Base-by-base conservation (phyloP, 495 filamentous ascomycete genomes). In the Lepidopterella palustris region DNA sequence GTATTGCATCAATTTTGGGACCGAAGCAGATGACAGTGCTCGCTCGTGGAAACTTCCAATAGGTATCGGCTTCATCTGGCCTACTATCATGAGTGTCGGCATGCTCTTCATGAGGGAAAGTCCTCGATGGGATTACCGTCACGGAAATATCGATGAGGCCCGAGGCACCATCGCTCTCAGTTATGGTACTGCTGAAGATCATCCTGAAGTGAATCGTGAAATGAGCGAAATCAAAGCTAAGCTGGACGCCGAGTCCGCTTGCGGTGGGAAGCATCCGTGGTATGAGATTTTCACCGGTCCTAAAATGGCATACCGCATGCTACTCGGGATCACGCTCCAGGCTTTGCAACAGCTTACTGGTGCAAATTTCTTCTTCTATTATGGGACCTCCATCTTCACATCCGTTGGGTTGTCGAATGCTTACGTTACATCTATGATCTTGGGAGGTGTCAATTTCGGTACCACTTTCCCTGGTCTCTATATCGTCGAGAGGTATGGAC, bases 401-500 rank as follows among this genome's bases (percentile, higher is more conserved):
- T 80, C 84, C 31, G 83, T 86, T 2, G 87, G 86, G 68, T 74
- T 91, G 35, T 75, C 71, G 58, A 82, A 90, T 73, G 80, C 78
- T 62, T 89, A 83, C 73, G 74, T 87, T 25, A 89, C 86, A 24
- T 82, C 84, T 60, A 87, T 92, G 63, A 89, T 90, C 55, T 78
- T 89, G 1, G 84, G 84, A 56, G 80, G 78, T 20, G 86, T 92
- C 71, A 92, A 92, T 73, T 84, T 90, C 32, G 78, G 69, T 53
- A 84, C 83, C 68, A 89, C 88, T 45, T 78, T 90, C 58, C 82
- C 77, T n/a, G 85, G 86, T 65, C 76, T 92, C 48, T 90, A 82
- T 66, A 73, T 89, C 31, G 87, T 90, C 48, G 83, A 88, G 72
- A 79, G 81, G 61, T 86, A 78, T 47, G 86, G 88, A 56, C 85